phyloP scores from a whole-genome alignment of 495 filamentous ascomycete genomes.

The Tuber umbilicatum region DNA sequence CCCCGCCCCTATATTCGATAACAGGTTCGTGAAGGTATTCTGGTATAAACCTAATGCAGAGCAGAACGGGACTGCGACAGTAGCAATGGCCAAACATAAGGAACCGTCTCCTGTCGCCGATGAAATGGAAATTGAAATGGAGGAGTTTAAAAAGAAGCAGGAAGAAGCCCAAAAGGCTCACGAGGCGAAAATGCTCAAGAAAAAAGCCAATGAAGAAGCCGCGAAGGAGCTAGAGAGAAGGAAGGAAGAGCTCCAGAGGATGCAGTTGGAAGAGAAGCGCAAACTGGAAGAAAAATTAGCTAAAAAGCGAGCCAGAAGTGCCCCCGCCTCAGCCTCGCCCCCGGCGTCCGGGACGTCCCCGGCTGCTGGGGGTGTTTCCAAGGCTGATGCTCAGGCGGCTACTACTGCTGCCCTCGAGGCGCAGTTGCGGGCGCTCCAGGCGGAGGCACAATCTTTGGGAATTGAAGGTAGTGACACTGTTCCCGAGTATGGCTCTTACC shows the following conservation, averaged over 20 bases:
- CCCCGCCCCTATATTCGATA: constrained; percentile 92
- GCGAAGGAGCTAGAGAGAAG: constrained; percentile 67
- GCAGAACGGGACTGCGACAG: constrained; percentile 23
- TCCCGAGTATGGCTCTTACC: constrained; percentile 25
- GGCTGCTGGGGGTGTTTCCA: constrained; percentile 47
- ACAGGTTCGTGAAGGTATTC: constrained; percentile 95
- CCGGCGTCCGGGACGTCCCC: constrained; percentile 18
- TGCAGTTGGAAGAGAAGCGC: constrained; percentile 67
- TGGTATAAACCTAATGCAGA: constrained; percentile 69
- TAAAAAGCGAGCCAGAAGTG: constrained; percentile 45
- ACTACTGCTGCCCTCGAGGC: constrained; percentile 65
- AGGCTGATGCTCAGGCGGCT: constrained; percentile 53
- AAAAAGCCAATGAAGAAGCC: constrained; percentile 65
- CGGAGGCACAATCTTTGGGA: constrained; percentile 74
- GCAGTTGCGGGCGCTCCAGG: constrained; percentile 74
- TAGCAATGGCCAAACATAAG: constrained; percentile 20
- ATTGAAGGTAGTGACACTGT: constrained; percentile 52
- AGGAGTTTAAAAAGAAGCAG: constrained; percentile 69
- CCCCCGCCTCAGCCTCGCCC: constrained; percentile 16
- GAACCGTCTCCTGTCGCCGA: constrained; percentile 27
- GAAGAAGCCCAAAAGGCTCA: constrained; percentile 70
- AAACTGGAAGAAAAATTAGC: constrained; percentile 60
- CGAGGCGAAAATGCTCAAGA: constrained; percentile 69
- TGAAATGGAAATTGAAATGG: constrained; percentile 62
- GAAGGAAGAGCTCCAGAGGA: constrained; percentile 65